Percentiles rank a stretch among this genome's conserved stretches.
Conservation (phyloP, 2,329 filamentous ascomycete species). For the Colletotrichum agaves region DNA sequence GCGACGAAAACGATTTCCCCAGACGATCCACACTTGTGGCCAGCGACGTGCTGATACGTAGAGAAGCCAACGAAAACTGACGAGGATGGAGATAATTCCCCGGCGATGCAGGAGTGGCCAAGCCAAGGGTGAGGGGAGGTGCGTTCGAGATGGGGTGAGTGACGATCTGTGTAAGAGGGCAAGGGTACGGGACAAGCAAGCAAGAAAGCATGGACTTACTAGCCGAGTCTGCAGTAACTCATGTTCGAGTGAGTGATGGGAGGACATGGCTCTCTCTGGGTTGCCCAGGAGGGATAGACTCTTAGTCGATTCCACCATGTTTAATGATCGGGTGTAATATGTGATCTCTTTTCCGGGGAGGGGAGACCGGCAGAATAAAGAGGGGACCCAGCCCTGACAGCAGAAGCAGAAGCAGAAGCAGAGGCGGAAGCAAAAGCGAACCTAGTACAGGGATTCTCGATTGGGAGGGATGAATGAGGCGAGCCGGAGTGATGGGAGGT, state of each 20-base stretch:
- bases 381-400: too few species aligned
- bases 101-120: background rate
- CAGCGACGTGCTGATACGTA: background rate
- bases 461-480: background rate
- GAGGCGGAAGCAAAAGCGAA: background rate
- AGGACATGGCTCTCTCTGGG: background rate
- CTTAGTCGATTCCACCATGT: background rate
- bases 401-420: background rate
- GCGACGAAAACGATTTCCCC: background rate
- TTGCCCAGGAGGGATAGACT: too few species aligned
- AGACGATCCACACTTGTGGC: slow-evolving; percentile 26
- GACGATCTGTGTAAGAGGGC: background rate
- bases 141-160: background rate
- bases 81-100: background rate
- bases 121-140: background rate
- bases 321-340: background rate
- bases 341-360: background rate
- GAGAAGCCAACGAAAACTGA: background rate
- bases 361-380: too few species aligned
- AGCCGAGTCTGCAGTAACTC: background rate
- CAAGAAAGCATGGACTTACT: background rate
- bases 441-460: background rate
- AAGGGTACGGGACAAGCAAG: background rate
- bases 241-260: background rate
- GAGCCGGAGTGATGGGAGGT: too few species aligned